phyloP scores from a whole-genome alignment of 441 rosid species.

The Populus hybrid region DNA sequence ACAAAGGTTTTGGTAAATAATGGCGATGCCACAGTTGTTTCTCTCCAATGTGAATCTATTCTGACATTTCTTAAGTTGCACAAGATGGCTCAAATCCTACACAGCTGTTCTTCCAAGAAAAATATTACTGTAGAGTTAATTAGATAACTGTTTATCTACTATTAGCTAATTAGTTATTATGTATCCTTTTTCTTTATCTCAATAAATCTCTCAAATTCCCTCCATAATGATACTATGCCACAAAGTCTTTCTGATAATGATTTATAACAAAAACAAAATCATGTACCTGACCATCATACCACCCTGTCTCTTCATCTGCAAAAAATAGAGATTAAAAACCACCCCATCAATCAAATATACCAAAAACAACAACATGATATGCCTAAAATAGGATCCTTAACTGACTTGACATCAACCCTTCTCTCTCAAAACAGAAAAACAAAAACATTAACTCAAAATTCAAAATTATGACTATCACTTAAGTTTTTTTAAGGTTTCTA shows the following conservation, averaged over 20 bases:
- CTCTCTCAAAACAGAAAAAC: neutral
- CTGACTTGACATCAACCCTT: neutral
- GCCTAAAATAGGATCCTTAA: neutral
- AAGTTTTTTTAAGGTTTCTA: neutral
- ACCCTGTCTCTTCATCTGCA: conserved; percentile 97
- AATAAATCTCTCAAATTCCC: neutral
- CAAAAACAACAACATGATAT: neutral
- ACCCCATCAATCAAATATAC: neutral
- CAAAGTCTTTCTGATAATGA: neutral
- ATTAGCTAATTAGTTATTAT: no score
- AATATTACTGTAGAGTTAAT: neutral
- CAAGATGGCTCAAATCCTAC: neutral
- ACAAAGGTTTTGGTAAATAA: no score
- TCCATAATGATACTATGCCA: neutral
- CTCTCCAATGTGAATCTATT: neutral
- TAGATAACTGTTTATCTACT: neutral
- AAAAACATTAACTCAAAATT: neutral
- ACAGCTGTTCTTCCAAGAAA: neutral
- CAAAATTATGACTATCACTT: neutral
- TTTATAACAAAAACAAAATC: neutral
- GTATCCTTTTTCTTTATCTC: neutral
- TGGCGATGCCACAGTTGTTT: no score
- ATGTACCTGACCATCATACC: conserved; percentile 95
- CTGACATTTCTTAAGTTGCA: neutral
- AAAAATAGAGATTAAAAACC: neutral